Percentiles rank a stretch among this genome's conserved stretches.
Conservation (phyloP, 2,329 filamentous ascomycete genomes). For the Elsinoe necatrix region DNA sequence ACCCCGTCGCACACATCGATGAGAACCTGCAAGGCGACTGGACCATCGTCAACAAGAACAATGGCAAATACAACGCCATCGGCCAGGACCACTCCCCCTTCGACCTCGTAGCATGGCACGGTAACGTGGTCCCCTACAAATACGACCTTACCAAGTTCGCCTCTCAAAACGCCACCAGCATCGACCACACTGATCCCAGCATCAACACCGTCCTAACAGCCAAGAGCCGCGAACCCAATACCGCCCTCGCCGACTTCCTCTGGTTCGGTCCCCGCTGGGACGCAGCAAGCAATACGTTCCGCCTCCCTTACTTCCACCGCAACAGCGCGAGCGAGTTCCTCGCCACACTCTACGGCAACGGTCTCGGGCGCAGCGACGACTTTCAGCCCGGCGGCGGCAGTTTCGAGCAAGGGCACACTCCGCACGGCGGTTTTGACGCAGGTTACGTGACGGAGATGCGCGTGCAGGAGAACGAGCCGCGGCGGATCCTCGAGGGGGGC, state of each 20-base stretch:
- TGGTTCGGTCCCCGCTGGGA: slow-evolving; percentile 34
- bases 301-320: slow-evolving; percentile 34
- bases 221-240: slow-evolving; percentile 30
- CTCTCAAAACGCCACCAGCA: slow-evolving; percentile 31
- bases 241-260: slow-evolving; percentile 32
- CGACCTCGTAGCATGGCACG: slow-evolving; percentile 37
- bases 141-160: slow-evolving; percentile 46
- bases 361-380: slow-evolving; percentile 35
- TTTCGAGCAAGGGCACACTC: slow-evolving; percentile 32
- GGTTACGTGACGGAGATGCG: slow-evolving; percentile 40
- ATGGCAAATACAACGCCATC: slow-evolving; percentile 29
- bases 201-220: slow-evolving; percentile 33
- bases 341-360: slow-evolving; percentile 32
- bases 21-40: slow-evolving; percentile 30
- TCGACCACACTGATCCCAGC: slow-evolving; percentile 34
- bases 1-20: slow-evolving; percentile 32
- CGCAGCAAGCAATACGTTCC: slow-evolving; percentile 33
- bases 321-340: slow-evolving; percentile 33
- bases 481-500: slow-evolving; percentile 36
- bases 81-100: slow-evolving; percentile 35
- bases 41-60: slow-evolving; percentile 31
- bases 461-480: slow-evolving; percentile 36
- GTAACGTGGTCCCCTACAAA: slow-evolving; percentile 41
- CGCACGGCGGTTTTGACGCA: slow-evolving; percentile 35
- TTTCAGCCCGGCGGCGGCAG: slow-evolving; percentile 34